These are phyloP conservation scores for Petasospora rhodanensis DNA, from an alignment of 1,139 yeast species.

Conservation along the genomic window DNA sequence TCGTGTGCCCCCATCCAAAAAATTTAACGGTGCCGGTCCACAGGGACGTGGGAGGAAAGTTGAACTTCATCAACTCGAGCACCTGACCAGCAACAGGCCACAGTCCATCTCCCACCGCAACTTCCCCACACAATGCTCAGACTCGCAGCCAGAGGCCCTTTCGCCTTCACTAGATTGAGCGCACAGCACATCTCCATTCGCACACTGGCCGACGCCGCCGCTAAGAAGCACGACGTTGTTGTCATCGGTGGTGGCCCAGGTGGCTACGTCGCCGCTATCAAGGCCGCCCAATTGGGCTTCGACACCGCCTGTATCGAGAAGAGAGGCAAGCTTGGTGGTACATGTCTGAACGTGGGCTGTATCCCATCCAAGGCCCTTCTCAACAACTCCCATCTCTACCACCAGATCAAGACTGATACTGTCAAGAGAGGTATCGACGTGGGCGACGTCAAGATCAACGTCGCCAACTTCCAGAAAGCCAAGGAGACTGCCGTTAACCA, in stretches of 20 bases:
- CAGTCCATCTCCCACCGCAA: neutral
- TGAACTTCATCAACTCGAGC: no score
- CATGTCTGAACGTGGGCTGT: constrained; percentile 97
- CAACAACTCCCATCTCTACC: constrained; percentile 92
- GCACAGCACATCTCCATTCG: constrained; percentile 15
- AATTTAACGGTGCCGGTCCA: no score
- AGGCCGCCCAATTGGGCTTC: constrained; percentile 93
- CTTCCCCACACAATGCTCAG: constrained; percentile 20
- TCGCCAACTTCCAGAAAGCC: constrained; percentile 80
- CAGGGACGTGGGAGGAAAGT: neutral
- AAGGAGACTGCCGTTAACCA: constrained; percentile 88
- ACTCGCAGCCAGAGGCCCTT: constrained; percentile 17
- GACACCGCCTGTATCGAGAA: constrained; percentile 96
- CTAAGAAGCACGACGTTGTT: constrained; percentile 71
- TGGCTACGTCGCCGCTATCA: constrained; percentile 97
- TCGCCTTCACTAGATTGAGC: constrained; percentile 13
- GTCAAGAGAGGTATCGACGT: constrained; percentile 88
- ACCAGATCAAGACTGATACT: constrained; percentile 83
- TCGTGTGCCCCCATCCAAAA: no score
- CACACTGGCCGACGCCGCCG: constrained; percentile 17
- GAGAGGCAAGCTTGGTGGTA: constrained; percentile 95
- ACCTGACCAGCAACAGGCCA: neutral
- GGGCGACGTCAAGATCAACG: constrained; percentile 69
- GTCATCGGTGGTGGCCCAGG: constrained; percentile 99
- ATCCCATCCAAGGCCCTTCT: constrained; percentile 95